phyloP scores from a whole-genome alignment of 257 asterid genomes.

The Handroanthus guayacan region DNA sequence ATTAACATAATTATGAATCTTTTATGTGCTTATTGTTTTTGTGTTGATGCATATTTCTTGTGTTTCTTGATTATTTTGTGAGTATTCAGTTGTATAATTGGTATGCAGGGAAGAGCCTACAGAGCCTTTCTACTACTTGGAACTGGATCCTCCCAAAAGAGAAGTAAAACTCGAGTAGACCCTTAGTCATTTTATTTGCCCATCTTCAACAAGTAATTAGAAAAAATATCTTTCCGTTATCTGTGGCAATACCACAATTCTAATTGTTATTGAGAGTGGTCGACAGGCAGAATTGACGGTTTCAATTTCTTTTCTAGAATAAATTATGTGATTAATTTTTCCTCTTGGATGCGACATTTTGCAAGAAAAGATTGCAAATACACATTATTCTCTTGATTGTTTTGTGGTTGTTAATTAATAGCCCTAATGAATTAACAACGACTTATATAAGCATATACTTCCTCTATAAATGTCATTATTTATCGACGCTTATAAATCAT shows the following conservation, averaged over 20 bases:
- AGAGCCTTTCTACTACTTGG: conserved; percentile 83
- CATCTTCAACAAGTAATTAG: background rate
- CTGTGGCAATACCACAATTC: conserved; percentile 11
- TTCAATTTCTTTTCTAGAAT: conserved; percentile 24
- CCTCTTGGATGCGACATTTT: conserved; percentile 9
- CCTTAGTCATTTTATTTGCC: conserved; percentile 6
- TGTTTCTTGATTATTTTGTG: conserved; percentile 14
- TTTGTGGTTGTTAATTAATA: too few species aligned
- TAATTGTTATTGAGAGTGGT: conserved; percentile 7
- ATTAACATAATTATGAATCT: background rate
- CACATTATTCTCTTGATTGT: too few species aligned
- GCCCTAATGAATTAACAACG: too few species aligned
- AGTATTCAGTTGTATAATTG: conserved; percentile 4
- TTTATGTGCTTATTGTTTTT: background rate
- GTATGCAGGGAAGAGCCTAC: conserved; percentile 96
- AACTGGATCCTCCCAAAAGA: conserved; percentile 85
- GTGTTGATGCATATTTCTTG: background rate
- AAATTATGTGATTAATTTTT: conserved; percentile 22
- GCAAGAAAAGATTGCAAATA: background rate
- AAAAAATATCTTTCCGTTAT: background rate
- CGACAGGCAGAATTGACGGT: background rate
- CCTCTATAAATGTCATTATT: too few species aligned
- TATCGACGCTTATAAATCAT: too few species aligned
- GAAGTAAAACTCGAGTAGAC: conserved; percentile 61
- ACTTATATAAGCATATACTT: too few species aligned